These are phyloP conservation scores for Jacaranda copaia DNA, from an alignment of 257 asterid genomes.

Conservation along the genomic window DNA sequence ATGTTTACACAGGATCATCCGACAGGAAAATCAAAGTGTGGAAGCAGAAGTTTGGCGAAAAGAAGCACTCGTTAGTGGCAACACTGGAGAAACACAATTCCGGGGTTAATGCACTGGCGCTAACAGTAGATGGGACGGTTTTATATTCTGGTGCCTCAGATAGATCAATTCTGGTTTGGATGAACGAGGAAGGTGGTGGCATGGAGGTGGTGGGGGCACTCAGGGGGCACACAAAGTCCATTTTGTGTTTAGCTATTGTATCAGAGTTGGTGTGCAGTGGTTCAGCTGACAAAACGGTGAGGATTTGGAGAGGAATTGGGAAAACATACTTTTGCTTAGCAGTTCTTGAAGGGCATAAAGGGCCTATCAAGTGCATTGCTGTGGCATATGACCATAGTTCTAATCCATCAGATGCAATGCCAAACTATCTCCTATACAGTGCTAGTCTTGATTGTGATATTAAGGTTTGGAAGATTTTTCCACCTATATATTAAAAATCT, in stretches of 20 bases:
- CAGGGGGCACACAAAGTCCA: conserved; percentile 65
- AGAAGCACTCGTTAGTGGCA: conserved; percentile 48
- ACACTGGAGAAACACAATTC: conserved; percentile 62
- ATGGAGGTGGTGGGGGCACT: conserved; percentile 60
- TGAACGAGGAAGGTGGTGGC: conserved; percentile 30
- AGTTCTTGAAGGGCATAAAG: conserved; percentile 68
- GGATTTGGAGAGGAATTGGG: conserved; percentile 69
- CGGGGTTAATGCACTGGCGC: conserved; percentile 70
- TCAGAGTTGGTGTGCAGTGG: conserved; percentile 69
- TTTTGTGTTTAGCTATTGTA: conserved; percentile 61
- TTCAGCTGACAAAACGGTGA: conserved; percentile 74
- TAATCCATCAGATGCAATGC: conserved; percentile 39
- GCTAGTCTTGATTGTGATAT: conserved; percentile 73
- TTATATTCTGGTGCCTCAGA: conserved; percentile 75
- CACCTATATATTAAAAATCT: not conserved
- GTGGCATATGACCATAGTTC: conserved; percentile 39
- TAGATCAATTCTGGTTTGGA: conserved; percentile 59
- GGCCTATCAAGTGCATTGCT: conserved; percentile 70
- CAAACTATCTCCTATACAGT: conserved; percentile 58
- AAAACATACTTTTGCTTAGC: conserved; percentile 57
- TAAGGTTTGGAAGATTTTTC: conserved; percentile 67
- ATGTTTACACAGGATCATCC: conserved; percentile 72
- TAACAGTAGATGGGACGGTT: conserved; percentile 53
- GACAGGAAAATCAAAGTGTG: conserved; percentile 76
- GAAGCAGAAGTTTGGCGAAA: conserved; percentile 48